phyloP scores from a whole-genome alignment of 169 alveolate species.

The Plasmodium adleri region DNA sequence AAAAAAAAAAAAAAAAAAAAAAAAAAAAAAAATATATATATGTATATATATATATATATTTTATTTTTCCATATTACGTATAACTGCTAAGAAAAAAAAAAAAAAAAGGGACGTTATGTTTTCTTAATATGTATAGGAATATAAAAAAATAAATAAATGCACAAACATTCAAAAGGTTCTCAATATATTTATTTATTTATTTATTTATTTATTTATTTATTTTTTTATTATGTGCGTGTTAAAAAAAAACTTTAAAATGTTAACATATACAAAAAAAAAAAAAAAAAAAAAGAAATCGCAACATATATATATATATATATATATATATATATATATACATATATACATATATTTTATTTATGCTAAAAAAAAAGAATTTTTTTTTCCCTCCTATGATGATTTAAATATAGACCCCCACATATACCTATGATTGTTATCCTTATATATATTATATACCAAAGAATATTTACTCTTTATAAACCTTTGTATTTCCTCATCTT shows the following conservation, averaged over 20 bases:
- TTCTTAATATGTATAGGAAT: too few species aligned
- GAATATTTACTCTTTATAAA: constrained; percentile 27
- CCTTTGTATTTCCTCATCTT: constrained; percentile 37
- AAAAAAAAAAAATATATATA: neutral
- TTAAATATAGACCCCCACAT: constrained; percentile 78
- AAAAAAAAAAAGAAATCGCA: neutral
- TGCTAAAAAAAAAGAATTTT: neutral
- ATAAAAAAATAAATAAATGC: neutral
- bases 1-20: neutral
- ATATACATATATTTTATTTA: neutral
- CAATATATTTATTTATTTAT: neutral
- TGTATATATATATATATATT: too few species aligned
- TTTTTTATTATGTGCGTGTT: too few species aligned
- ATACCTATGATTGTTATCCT: constrained; percentile 71
- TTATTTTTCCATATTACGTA: too few species aligned
- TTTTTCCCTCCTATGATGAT: constrained; percentile 7
- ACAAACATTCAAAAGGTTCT: neutral
- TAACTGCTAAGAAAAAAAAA: too few species aligned
- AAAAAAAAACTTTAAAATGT: too few species aligned
- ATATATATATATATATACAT: too few species aligned
- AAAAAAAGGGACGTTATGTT: too few species aligned
- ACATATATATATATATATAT: too few species aligned
- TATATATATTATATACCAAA: constrained; percentile 62
- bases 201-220: too few species aligned
- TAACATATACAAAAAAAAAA: too few species aligned